Evolutionary conservation across 2,329 filamentous ascomycete genomes (phyloP).

Genomic region (Tolypocladium endophyticum): DNA sequence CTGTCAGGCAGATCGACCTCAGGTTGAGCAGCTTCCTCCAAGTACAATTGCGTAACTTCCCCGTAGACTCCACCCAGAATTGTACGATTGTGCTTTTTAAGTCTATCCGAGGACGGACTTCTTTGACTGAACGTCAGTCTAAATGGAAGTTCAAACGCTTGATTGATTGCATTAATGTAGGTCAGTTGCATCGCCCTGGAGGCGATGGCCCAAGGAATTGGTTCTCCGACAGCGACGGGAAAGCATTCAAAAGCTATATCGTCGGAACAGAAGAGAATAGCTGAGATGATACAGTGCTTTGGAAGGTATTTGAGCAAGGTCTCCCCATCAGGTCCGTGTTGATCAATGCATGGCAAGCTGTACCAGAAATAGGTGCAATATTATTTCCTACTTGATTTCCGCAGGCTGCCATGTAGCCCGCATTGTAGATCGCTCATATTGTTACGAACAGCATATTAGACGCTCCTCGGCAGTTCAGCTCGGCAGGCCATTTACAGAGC

Average conservation of each 20-base stretch:
- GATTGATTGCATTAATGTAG: too few relatives aligned
- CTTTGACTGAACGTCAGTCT: not conserved
- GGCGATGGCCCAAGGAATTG: not conserved
- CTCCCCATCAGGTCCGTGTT: not conserved
- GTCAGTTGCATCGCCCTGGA: not conserved
- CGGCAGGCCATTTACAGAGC: conserved; percentile 12
- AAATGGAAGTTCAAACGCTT: not conserved
- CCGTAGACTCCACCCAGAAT: not conserved
- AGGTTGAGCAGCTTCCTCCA: not conserved
- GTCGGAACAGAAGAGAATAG: not conserved
- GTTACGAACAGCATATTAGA: not conserved
- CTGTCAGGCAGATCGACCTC: not conserved
- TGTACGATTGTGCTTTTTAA: not conserved
- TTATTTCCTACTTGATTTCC: not conserved
- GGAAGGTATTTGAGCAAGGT: not conserved
- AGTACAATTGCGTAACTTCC: not conserved
- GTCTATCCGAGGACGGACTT: too few relatives aligned
- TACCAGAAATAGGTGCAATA: not conserved
- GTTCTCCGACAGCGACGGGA: not conserved
- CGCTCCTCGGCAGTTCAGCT: not conserved
- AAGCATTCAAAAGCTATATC: too few relatives aligned
- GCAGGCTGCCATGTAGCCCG: not conserved
- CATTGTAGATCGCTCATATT: not conserved
- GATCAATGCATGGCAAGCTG: not conserved
- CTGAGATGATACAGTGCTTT: not conserved